Percentiles rank a stretch among this genome's conserved stretches.
These are phyloP conservation scores for Yamadazyma conglobata DNA, from an alignment of 1,139 yeast species.

Conservation along the genomic window DNA sequence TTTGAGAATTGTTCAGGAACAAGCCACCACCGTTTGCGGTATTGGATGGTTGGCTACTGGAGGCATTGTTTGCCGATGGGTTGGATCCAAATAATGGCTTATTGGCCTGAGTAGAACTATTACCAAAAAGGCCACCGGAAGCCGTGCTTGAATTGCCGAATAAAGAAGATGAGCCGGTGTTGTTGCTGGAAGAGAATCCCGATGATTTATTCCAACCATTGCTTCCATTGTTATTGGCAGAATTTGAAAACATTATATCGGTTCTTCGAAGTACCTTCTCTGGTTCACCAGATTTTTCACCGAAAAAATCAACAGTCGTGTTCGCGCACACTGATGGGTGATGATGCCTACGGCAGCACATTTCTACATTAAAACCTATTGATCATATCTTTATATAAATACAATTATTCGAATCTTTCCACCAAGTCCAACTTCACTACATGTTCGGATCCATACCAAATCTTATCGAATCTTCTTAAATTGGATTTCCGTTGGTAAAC, in stretches of 20 bases:
- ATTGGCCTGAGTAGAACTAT: conserved; percentile 2
- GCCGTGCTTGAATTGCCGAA: conserved; percentile 15
- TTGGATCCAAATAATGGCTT: conserved; percentile 4
- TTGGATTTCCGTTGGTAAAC: conserved; percentile 39
- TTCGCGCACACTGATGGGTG: too few species aligned
- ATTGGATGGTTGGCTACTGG: conserved; percentile 2
- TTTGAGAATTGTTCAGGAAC: conserved; percentile 1
- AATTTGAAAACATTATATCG: conserved; percentile 9
- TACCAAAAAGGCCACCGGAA: conserved; percentile 2
- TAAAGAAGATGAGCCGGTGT: conserved; percentile 6
- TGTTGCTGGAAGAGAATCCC: conserved; percentile 20
- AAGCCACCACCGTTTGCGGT: conserved; percentile 9
- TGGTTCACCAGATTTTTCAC: too few species aligned
- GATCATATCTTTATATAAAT: background rate
- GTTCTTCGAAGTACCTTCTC: too few species aligned
- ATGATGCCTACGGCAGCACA: too few species aligned
- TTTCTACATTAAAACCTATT: background rate
- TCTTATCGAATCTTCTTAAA: conserved; percentile 42
- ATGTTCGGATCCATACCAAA: conserved; percentile 41
- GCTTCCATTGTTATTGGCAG: conserved; percentile 5
- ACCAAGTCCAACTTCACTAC: conserved; percentile 16
- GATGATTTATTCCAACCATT: conserved; percentile 13
- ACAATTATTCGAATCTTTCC: conserved; percentile 5
- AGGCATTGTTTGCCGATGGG: conserved; percentile 2
- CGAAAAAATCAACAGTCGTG: too few species aligned